Evolutionary conservation across 345 rosid species (phyloP).

Genomic region (Rhodomyrtus tomentosa): DNA sequence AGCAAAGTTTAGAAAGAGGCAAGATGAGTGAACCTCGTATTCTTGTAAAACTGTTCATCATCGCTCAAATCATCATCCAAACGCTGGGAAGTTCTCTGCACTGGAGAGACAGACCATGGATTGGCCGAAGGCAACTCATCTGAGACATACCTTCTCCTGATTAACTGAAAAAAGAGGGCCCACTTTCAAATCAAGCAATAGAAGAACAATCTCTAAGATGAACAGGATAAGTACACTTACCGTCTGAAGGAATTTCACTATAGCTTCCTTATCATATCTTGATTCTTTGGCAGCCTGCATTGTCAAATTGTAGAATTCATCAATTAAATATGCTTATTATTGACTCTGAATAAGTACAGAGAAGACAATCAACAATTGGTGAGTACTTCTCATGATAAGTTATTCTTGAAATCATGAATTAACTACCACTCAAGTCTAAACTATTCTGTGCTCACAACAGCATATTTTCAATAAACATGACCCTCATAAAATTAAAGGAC

Average conservation of each 20-base stretch:
- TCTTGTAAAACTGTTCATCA: conserved; percentile 56
- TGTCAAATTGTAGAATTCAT: neutral
- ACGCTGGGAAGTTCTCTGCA: conserved; percentile 48
- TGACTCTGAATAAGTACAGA: neutral
- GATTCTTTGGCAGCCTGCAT: conserved; percentile 92
- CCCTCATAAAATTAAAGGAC: neutral
- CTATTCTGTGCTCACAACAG: neutral
- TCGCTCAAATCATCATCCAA: conserved; percentile 60
- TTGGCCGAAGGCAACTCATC: conserved; percentile 65
- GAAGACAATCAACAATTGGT: neutral
- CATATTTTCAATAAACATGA: neutral
- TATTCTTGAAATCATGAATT: neutral
- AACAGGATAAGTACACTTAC: conserved; percentile 26
- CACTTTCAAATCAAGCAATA: neutral
- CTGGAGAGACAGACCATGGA: conserved; percentile 68
- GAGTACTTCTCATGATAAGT: neutral
- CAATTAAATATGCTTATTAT: neutral
- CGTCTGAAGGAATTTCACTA: conserved; percentile 68
- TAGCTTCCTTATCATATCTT: conserved; percentile 91
- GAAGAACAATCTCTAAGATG: neutral
- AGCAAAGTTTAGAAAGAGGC: neutral
- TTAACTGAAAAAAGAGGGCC: conserved; percentile 42
- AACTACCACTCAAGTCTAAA: neutral
- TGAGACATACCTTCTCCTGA: conserved; percentile 87
- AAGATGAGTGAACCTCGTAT: conserved; percentile 34